Conservation (phyloP, 1,139 yeast genomes). For the Candida smagusa region DNA sequence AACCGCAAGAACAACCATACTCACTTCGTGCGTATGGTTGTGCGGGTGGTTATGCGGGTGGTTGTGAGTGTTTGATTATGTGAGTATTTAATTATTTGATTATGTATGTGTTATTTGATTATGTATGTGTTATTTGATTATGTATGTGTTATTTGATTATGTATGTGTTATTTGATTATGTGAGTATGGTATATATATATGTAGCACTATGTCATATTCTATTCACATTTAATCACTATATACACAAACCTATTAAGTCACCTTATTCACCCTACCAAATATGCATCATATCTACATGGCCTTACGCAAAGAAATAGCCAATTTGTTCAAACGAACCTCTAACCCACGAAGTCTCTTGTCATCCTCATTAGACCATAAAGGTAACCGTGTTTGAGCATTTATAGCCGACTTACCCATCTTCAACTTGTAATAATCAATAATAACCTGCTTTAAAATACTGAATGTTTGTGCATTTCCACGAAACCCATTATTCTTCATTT, state of each 20-base stretch:
- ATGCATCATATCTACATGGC: neutral
- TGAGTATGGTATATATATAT: too few relatives aligned
- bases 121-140: too few relatives aligned
- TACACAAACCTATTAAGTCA: too few relatives aligned
- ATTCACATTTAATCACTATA: too few relatives aligned
- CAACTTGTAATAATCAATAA: conserved; percentile 34
- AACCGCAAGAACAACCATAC: neutral
- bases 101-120: too few relatives aligned
- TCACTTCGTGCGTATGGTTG: conserved; percentile 5
- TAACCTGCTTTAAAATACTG: conserved; percentile 33
- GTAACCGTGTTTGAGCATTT: conserved; percentile 16
- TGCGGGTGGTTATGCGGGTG: too few relatives aligned
- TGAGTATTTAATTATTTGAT: too few relatives aligned
- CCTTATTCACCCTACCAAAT: too few relatives aligned
- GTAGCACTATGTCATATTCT: too few relatives aligned
- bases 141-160: too few relatives aligned
- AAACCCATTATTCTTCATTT: conserved; percentile 45
- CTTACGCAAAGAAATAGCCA: conserved; percentile 1
- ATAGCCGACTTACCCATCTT: conserved; percentile 26
- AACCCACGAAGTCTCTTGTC: conserved; percentile 30
- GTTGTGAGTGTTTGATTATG: too few relatives aligned
- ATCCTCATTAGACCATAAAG: conserved; percentile 39
- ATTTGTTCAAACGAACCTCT: conserved; percentile 14
- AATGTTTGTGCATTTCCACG: conserved; percentile 36
- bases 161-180: too few relatives aligned